Evolutionary conservation across 2,329 filamentous ascomycete genomes (phyloP).

Genomic region (Didymella exigua): DNA sequence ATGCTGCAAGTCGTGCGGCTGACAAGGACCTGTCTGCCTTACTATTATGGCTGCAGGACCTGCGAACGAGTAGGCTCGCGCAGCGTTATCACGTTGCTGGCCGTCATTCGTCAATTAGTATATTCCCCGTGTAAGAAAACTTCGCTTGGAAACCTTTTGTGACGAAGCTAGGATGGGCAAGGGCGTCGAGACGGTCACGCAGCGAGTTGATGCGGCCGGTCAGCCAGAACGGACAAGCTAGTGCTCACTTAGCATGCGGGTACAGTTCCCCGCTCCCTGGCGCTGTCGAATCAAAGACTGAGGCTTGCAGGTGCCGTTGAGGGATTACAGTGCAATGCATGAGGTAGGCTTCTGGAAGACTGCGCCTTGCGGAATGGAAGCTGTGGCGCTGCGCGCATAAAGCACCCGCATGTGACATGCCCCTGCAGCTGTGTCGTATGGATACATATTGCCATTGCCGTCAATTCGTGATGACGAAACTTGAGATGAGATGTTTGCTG

Average conservation of each 20-base stretch:
- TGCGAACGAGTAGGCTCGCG: slow-evolving; percentile 14
- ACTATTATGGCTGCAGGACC: slow-evolving; percentile 10
- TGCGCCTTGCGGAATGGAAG: slow-evolving; percentile 6
- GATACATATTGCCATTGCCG: slow-evolving; percentile 4
- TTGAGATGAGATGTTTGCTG: background rate
- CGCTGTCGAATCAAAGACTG: slow-evolving; percentile 3
- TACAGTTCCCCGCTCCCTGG: slow-evolving; percentile 8
- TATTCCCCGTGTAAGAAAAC: slow-evolving; percentile 11
- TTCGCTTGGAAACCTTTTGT: slow-evolving; percentile 11
- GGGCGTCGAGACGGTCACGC: slow-evolving; percentile 15
- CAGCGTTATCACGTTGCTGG: slow-evolving; percentile 14
- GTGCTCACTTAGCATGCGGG: slow-evolving; percentile 4
- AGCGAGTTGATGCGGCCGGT: slow-evolving; percentile 13
- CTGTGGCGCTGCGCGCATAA: slow-evolving; percentile 4
- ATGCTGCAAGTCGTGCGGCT: slow-evolving; percentile 10
- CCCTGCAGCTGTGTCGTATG: slow-evolving; percentile 8
- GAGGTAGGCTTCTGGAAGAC: slow-evolving; percentile 27
- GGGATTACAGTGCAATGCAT: slow-evolving; percentile 10
- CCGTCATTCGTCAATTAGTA: slow-evolving; percentile 18
- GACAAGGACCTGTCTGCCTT: slow-evolving; percentile 14
- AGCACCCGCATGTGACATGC: slow-evolving; percentile 7
- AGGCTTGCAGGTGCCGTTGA: slow-evolving; percentile 8
- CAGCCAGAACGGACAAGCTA: slow-evolving; percentile 12
- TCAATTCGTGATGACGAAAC: background rate
- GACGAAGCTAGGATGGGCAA: slow-evolving; percentile 3